Base-by-base conservation (phyloP, 1,284 basidiomycete genomes). In the Puccinia hordei region DNA sequence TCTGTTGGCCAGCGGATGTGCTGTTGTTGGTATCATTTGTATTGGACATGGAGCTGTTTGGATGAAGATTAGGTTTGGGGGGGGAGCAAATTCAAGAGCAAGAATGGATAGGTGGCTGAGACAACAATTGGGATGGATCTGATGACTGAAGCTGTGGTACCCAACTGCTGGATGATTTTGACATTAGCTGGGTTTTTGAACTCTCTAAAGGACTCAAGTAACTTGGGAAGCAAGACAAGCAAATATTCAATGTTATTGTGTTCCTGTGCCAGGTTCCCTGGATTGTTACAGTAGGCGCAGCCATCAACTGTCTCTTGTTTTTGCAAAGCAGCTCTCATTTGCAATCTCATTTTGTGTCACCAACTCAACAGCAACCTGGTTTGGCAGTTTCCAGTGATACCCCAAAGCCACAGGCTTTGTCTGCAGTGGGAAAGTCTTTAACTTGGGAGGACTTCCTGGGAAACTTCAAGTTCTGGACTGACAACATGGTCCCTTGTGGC, bases 181-280 rank as follows among this genome's bases (percentile, higher is more conserved):
- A 89, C 88, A 17, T 91, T 92, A 0, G 88, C 89, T 0, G 90
- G 88, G 82, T 87, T 91, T 83, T 91, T 90, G 57, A 94, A 89
- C 85, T 98, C 95, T 51, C 89, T 88, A 84, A 96, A 97, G 0
- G 95, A 93, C 73, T 95, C 93, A 44, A 96, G 87, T 22, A 97
- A 86, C 82, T 91, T 90, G 0, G 96, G 95, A 49, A 98, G 86
- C 73, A 97, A 87, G n/a, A 92, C 90, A 30, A 98, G 86, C 69
- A 97, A 87, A 84, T 90, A 92, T 83, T 98, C 96, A 51, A 98
- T 90, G 84, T 97, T 97, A 83, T 97, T 94, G 85, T 96, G 92
- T 85, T 98, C 96, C 83, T 93, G 91, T 44, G 89, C 87, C 81
- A 91, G 88, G 12, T 90, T 86, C 73, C 87, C 87, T 24, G 89